Base-by-base conservation (phyloP, 2,329 filamentous ascomycete genomes). In the Lachnellula occidentalis region DNA sequence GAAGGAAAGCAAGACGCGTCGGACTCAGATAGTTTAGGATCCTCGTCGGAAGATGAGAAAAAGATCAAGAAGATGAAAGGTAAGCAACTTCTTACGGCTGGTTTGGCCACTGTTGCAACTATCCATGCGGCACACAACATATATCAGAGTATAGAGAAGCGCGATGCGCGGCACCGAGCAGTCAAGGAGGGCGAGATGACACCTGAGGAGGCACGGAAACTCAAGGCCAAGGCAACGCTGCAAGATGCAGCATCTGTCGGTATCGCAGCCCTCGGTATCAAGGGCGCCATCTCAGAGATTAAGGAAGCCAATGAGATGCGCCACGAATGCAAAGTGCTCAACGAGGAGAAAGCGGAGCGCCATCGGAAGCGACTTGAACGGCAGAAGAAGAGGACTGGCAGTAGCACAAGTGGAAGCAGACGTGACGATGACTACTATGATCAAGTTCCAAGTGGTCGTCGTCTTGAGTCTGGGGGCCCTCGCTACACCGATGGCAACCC, bases 121-220 rank as follows among this genome's bases (percentile, higher is more conserved):
- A 85, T 87, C 58, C 83, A 87, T 70, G 84, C 84, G 22, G 84
- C 81, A 14, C 83, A 87, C 67, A 79, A 77, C 58, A 75, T 87
- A 52, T 83, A 85, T 70, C 75, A 78, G 59, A 81, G 78, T 64
- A 78, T 86, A 73, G 80, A 84, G 61, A 82, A 83, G 57, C 79
- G 82, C 54, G 78, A 86, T 59, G 77, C 82, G 61, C 76, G 83
- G 48, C 76, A 77, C 65, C 76, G 79, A 63, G 72, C 81, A 51
- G 76, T 87, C n/a, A 72, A 75, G 31, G 79, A 86, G 59, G 84
- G 83, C 46, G 78, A 84, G 63, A 86, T 87, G 71, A 74, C 77
- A 4, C 72, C 76, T 2, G 79, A 86, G 62, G 79, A 86, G 67
- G 83, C 83, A 37, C 74, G 78, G 58, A 84, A 80, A 68, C 77